Evolutionary conservation across 306 rosid species (phyloP), one percentile per base, ranked within the genome.

Genomic region (Ceratonia siliqua): DNA sequence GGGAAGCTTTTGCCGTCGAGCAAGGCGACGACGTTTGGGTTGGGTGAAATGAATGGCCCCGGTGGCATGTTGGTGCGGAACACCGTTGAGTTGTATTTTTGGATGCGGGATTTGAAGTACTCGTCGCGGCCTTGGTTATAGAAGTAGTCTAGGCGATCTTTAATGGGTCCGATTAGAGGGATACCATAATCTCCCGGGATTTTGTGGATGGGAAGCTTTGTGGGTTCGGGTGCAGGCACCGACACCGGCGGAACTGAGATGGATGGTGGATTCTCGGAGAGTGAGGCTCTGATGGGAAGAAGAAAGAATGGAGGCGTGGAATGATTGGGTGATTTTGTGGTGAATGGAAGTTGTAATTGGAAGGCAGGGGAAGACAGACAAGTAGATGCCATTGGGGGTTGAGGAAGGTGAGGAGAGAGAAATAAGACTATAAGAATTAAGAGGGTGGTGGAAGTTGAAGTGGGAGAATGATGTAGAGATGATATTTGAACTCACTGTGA

Each of bases 1-100:
- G 96, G 99, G 59, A 94, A 94, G 70, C 88, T 84, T 45, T 90
- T 94, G 0, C 85, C 96, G 82, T 94, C 99, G 24, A 94, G 95
- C 0, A 94, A 72, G 39, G 78, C 92, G 69, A 94, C 69, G 59
- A 94, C 99, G 48, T 82, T 79, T 5, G 99, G 80, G 36, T 87
- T 73, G 0, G 57, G 2, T 0, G 95, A 49, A 2, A 94, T 86
- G 75, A 84, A 68, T 0, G 93, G 95, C 14, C 99, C 97, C 0
- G 99, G 99, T 0, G 99, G 99, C 84, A 94, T 76, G 78, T 87
- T 94, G 35, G 90, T 79, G 8, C 96, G 80, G 87, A 84, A 94
- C 0, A 94, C 97, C 21, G 99, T 94, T 0, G 99, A 91, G 63
- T 82, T 82, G 73, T 90, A 81, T 42, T 88, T 92, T 8, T 84